Base-by-base conservation (phyloP, 106 monocot species). In the Dioscorea dumetorum region DNA sequence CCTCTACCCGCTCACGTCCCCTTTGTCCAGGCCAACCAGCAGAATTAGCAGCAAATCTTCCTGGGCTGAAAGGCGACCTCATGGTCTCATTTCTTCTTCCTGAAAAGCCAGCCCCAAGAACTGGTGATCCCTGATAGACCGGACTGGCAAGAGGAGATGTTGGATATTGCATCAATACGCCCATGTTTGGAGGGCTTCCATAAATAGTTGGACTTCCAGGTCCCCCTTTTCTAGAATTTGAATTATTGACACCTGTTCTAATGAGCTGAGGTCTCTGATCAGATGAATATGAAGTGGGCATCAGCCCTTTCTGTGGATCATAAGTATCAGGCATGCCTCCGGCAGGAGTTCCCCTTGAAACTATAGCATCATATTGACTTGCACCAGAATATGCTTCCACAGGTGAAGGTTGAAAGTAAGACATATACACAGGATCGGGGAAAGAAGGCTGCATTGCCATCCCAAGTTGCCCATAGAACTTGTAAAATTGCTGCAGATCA, bases 381-480 rank as follows among this genome's bases (percentile, higher is more conserved):
- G 66, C 56, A 71, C 69, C 67, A 56, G 64, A 22, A 82, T 84
- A 87, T 22, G 76, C 50, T 78, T 82, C 76, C 35, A 78, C 17
- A 71, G 77, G 67, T 59, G 83, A 80, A 16, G 91, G 86, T 22
- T 86, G 85, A 70, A 87, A 87, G 60, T 76, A 92, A 49, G 77
- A 71, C 73, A 87, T 65, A 70, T 79, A 91, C 1, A 85, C 33
- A 62, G 85, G 78, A 62, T 91, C 87, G 34, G 72, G 50, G 60
- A 80, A 77, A 32, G 95, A 59, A 65, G 78, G 86, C 49, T 79
- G 85, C 57, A 75, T 67, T 67, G 82, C 64, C 32, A 82, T 32
- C 9, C 84, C 89, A 57, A 75, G 61, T 50, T 89, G 91, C 19
- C 88, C 91, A 68, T 88, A 91, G 33, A 79, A 72, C 60, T 93